These are phyloP conservation scores for Stephanodiscus minutulus DNA, from an alignment of 108 stramenopile species.

Conservation along the genomic window DNA sequence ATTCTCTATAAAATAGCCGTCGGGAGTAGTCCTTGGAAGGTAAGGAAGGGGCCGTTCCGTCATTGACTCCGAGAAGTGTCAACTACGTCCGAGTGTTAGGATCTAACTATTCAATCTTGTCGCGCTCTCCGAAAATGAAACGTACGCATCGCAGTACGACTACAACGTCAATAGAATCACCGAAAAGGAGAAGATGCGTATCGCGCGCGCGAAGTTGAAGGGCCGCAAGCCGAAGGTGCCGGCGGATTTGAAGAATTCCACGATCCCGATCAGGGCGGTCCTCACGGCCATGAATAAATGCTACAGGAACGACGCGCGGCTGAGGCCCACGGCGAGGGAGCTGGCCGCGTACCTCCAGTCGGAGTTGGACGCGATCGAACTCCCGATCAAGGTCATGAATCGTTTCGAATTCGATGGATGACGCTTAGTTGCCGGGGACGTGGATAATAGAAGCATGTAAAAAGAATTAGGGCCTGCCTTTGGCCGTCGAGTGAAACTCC, in stretches of 20 bases:
- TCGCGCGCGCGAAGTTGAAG: slow-evolving; percentile 76
- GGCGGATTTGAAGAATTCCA: slow-evolving; percentile 43
- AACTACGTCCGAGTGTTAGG: not conserved
- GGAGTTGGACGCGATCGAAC: slow-evolving; percentile 27
- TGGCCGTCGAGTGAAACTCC: slow-evolving; percentile 4
- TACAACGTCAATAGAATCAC: slow-evolving; percentile 39
- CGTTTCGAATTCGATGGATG: slow-evolving; percentile 6
- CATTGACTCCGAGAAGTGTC: not conserved
- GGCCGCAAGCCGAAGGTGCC: slow-evolving; percentile 65
- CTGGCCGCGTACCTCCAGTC: slow-evolving; percentile 46
- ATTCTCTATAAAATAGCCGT: slow-evolving; percentile 50
- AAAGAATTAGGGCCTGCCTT: no score
- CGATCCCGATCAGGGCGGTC: slow-evolving; percentile 59
- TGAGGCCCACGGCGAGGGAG: slow-evolving; percentile 64
- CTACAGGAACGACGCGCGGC: slow-evolving; percentile 58
- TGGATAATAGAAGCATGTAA: not conserved
- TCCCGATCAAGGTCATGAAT: slow-evolving; percentile 6
- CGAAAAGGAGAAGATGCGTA: slow-evolving; percentile 31
- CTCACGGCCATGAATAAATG: slow-evolving; percentile 75
- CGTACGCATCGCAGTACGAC: slow-evolving; percentile 13
- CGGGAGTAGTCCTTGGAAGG: slow-evolving; percentile 55
- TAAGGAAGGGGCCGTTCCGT: slow-evolving; percentile 6
- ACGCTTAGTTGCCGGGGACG: not conserved
- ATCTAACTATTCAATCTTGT: not conserved
- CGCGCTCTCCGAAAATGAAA: not conserved